Percentiles rank a stretch among this genome's conserved stretches.
phyloP scores from a whole-genome alignment of 108 stramenopile species.

The Stephanodiscus triporus region DNA sequence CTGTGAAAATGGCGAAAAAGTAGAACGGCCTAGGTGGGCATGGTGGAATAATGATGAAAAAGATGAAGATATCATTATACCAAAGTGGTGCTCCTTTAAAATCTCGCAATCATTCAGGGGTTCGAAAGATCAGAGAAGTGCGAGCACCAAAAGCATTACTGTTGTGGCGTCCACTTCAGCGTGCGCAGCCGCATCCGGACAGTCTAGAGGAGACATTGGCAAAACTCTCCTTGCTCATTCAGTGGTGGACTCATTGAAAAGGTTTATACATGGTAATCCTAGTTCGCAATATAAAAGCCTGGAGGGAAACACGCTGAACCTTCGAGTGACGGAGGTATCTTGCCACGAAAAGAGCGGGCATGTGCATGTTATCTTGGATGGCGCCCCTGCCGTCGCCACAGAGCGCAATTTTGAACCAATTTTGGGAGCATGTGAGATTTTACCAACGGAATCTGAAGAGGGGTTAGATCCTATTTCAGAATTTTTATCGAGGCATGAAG shows the following conservation, averaged over 20 bases:
- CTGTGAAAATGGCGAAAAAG: not conserved
- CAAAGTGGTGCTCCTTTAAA: conserved; percentile 55
- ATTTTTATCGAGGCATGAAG: conserved; percentile 25
- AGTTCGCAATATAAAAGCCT: not conserved
- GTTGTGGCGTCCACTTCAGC: conserved; percentile 51
- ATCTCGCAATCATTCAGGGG: conserved; percentile 27
- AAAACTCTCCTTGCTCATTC: conserved; percentile 32
- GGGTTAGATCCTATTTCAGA: conserved; percentile 33
- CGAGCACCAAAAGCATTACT: conserved; percentile 8
- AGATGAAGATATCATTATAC: conserved; percentile 9
- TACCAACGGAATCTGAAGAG: not conserved
- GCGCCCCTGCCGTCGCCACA: conserved; percentile 7
- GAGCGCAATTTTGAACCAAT: not conserved
- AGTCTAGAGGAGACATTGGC: conserved; percentile 46
- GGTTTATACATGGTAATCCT: conserved; percentile 3
- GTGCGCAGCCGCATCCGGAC: conserved; percentile 70
- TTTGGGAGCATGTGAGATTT: not conserved
- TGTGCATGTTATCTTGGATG: conserved; percentile 33
- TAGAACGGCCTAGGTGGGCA: conserved; percentile 24
- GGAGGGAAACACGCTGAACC: not conserved
- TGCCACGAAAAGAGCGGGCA: conserved; percentile 56
- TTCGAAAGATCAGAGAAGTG: conserved; percentile 10
- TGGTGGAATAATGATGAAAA: conserved; percentile 29
- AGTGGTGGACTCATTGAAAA: conserved; percentile 42
- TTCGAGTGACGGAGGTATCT: conserved; percentile 15